Percentiles rank a stretch among this genome's conserved stretches.
Conservation (phyloP, 805 yeast species). For the Ogataea paraovalis region DNA sequence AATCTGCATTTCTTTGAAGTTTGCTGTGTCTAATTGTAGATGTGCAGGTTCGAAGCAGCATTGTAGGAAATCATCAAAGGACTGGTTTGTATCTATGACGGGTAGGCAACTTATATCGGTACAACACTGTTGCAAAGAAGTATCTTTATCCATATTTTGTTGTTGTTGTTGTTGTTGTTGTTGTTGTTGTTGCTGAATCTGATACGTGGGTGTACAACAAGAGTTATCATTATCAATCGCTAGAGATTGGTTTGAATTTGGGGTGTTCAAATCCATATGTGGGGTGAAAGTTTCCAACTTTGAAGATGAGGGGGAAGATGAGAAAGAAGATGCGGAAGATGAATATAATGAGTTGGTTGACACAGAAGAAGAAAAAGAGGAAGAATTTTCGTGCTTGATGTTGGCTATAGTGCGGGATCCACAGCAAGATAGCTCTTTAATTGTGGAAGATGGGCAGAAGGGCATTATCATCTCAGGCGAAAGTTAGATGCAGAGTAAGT, state of each 20-base stretch:
- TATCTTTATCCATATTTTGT: not conserved
- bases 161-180: not conserved
- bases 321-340: too few relatives aligned
- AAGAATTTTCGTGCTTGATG: not conserved
- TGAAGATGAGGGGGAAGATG: too few relatives aligned
- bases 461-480: not conserved
- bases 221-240: too few relatives aligned
- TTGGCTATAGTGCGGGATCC: not conserved
- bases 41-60: slow-evolving; percentile 26
- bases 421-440: not conserved
- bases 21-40: slow-evolving; percentile 5
- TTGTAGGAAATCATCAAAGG: slow-evolving; percentile 17
- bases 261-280: too few relatives aligned
- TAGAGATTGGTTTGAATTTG: not conserved
- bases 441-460: not conserved
- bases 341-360: too few relatives aligned
- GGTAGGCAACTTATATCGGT: slow-evolving; percentile 7
- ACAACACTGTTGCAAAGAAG: slow-evolving; percentile 7
- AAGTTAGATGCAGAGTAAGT: too few relatives aligned
- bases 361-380: not conserved
- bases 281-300: too few relatives aligned
- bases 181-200: not conserved
- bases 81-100: slow-evolving; percentile 7
- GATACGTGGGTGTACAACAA: not conserved
- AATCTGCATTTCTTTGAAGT: not conserved